These are phyloP conservation scores for carrot (Daucus carota) DNA, from an alignment of 129 eudicot genomes.

Conservation along the genomic window DH1_v3.0 NC_030383.2:21810501-21811000, in stretches of 20 bases:
- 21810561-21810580: slow-evolving; percentile 12
- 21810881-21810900: neutral
- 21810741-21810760: neutral
- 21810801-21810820: neutral
- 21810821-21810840: neutral
- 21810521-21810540: neutral
- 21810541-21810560: neutral
- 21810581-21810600: slow-evolving; percentile 16
- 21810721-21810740: neutral
- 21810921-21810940: neutral
- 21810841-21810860: neutral
- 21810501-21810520: slow-evolving; percentile 55
- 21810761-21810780: neutral
- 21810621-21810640: slow-evolving; percentile 50
- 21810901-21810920: neutral
- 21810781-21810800: neutral
- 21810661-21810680: slow-evolving; percentile 69
- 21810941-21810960: neutral
- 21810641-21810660: slow-evolving; percentile 76
- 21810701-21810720: slow-evolving; percentile 45
- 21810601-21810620: slow-evolving; percentile 40
- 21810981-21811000: neutral
- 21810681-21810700: slow-evolving; percentile 46
- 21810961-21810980: neutral
- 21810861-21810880: neutral